Evolutionary conservation across 2,329 filamentous ascomycete genomes (phyloP).

Genomic region (Ceratocystis colombiana): DNA sequence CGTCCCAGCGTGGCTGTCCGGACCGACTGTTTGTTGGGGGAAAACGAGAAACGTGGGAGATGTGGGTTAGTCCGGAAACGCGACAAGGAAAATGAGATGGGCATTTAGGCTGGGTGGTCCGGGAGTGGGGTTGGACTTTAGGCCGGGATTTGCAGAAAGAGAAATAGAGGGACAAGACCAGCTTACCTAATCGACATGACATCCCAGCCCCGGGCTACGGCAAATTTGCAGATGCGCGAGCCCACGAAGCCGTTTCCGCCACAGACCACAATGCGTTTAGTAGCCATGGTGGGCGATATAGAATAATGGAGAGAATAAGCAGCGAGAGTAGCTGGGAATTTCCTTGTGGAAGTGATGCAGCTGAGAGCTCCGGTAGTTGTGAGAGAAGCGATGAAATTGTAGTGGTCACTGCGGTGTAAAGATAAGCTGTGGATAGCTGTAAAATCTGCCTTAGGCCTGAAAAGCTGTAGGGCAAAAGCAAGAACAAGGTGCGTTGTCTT

Average conservation of each 20-base stretch:
- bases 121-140: no score
- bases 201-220: conserved; percentile 75
- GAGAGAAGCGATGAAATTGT: neutral
- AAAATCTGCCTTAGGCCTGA: no score
- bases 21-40: conserved; percentile 55
- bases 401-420: no score
- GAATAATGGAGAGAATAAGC: neutral
- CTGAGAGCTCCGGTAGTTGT: neutral
- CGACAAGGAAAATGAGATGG: no score
- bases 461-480: no score
- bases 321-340: neutral
- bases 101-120: no score
- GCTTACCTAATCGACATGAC: conserved; percentile 81
- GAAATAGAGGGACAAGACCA: conserved; percentile 1
- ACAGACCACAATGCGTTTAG: conserved; percentile 78
- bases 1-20: conserved; percentile 76
- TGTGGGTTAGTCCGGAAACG: conserved; percentile 5
- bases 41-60: conserved; percentile 26
- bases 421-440: no score
- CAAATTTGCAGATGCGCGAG: conserved; percentile 80
- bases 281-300: conserved; percentile 41
- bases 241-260: conserved; percentile 91
- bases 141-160: neutral
- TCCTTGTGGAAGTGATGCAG: neutral
- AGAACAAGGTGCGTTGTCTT: no score